phyloP scores from a whole-genome alignment of 1,139 yeast species.

The Debaryomycetaceae sp. region DNA sequence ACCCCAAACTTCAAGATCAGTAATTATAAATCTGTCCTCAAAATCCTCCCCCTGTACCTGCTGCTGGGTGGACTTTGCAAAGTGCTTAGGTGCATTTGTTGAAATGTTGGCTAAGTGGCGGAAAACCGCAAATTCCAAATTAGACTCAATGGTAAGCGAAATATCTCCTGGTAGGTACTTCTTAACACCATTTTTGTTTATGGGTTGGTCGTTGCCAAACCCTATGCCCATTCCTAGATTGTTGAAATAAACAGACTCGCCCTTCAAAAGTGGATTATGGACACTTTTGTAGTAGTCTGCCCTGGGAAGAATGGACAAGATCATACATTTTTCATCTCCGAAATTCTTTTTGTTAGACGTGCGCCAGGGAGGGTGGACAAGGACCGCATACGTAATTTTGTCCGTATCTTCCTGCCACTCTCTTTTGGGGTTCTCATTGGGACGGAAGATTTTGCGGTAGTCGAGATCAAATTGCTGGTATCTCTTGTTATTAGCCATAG shows the following conservation, averaged over 20 bases:
- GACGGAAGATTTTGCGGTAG: conserved; percentile 47
- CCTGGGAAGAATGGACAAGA: conserved; percentile 65
- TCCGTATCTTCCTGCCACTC: conserved; percentile 38
- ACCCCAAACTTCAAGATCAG: conserved; percentile 89
- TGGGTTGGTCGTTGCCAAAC: conserved; percentile 67
- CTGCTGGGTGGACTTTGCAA: conserved; percentile 22
- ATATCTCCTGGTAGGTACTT: conserved; percentile 61
- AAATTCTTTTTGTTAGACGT: conserved; percentile 68
- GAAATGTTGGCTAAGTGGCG: conserved; percentile 51
- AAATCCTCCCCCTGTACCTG: conserved; percentile 33
- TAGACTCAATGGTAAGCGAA: conserved; percentile 72
- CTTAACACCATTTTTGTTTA: conserved; percentile 40
- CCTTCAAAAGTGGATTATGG: conserved; percentile 25
- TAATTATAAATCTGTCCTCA: conserved; percentile 70
- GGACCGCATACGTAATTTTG: conserved; percentile 56
- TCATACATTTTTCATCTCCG: conserved; percentile 54
- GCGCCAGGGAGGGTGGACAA: conserved; percentile 72
- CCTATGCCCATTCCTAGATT: conserved; percentile 78
- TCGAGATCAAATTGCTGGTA: conserved; percentile 49
- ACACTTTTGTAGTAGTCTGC: conserved; percentile 52
- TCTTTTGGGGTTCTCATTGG: conserved; percentile 26
- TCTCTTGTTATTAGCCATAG: conserved; percentile 41
- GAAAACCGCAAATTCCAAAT: conserved; percentile 77
- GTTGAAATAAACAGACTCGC: conserved; percentile 56
- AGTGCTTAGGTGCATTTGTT: conserved; percentile 22